Base-by-base conservation (phyloP, 2,329 filamentous ascomycete genomes). In the Phialocephala sp. region DNA sequence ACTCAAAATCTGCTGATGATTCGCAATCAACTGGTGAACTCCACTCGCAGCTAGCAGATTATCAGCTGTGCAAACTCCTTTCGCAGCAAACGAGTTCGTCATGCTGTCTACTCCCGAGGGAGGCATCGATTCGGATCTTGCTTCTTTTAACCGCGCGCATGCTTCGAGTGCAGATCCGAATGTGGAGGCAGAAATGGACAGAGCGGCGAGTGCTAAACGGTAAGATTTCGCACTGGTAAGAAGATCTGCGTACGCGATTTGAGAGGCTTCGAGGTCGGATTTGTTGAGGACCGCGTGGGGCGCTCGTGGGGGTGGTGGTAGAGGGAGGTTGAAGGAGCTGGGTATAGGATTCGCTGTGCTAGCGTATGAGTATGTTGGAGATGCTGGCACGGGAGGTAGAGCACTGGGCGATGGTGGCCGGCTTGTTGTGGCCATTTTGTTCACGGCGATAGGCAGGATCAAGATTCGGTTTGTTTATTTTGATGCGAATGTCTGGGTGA, bases 1-100 rank as follows among this genome's bases (percentile, higher is more conserved):
- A 69, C 83, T 86, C 3, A 91, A 82, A 71, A 91, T 90, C 74
- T 90, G 87, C 76, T 89, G 86, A 79, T 91, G 88, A 77, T 90
- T 91, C 55, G 88, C 88, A 65, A 90, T 81, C 22, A 91, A 81
- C 72, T 90, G 87, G 74, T 91, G 88, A 47, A 90, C 82, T 41
- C 88, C 88, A 39, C 86, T 85, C 14, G 87, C 85, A 36, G 86
- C 83, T 66, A 91, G 79, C 54, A 91, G 80, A 61, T 83, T 82
- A 76, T 90, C 87, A 18, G 87, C 88, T 0, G 88, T 90, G 78
- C 87, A 89, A 41, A 81, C 78, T 54, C 82, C 81, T 47, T 76
- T 27, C 50, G 80, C 75, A 24, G 81, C 81, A 75, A 84, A 85
- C 75, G 80, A 84, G 50, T 73, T 75, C 15, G 72, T 71, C 57